Evolutionary conservation across 2,329 filamentous ascomycete genomes (phyloP).

Genomic region (Ceratocystis variospora): DNA sequence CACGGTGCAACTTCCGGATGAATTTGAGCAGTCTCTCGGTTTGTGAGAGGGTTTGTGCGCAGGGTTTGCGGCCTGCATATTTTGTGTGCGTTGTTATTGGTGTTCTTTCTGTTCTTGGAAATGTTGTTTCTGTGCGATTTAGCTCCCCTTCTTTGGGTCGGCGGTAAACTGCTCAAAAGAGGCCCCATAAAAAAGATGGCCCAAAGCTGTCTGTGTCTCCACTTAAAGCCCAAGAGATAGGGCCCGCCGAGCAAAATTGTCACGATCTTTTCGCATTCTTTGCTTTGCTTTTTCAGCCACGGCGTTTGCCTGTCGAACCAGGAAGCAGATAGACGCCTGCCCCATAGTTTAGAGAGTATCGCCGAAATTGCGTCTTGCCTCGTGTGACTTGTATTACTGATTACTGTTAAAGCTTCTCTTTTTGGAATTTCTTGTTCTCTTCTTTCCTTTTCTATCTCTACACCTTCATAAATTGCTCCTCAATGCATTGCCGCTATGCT

Average conservation of each 20-base stretch:
- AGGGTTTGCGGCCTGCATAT: neutral
- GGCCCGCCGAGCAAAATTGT: neutral
- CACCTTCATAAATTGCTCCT: no score
- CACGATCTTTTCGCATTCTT: neutral
- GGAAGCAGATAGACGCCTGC: neutral
- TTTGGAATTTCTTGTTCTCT: neutral
- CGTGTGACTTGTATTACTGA: neutral
- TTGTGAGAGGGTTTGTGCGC: neutral
- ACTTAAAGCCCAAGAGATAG: neutral
- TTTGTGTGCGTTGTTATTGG: neutral
- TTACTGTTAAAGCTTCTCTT: neutral
- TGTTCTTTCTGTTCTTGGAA: neutral
- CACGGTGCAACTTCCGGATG: neutral
- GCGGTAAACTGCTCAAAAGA: neutral
- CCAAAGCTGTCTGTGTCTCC: neutral
- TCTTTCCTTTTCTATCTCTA: no score
- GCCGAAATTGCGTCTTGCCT: neutral
- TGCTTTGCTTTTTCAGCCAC: neutral
- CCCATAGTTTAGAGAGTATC: neutral
- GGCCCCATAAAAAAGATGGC: neutral
- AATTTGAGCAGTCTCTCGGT: neutral
- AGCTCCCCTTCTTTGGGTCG: neutral
- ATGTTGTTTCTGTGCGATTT: neutral
- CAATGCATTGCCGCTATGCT: no score
- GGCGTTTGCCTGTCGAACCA: neutral